phyloP scores from a whole-genome alignment of 1,284 basidiomycete genomes.

The Cryptococcus jaspeensis region DNA sequence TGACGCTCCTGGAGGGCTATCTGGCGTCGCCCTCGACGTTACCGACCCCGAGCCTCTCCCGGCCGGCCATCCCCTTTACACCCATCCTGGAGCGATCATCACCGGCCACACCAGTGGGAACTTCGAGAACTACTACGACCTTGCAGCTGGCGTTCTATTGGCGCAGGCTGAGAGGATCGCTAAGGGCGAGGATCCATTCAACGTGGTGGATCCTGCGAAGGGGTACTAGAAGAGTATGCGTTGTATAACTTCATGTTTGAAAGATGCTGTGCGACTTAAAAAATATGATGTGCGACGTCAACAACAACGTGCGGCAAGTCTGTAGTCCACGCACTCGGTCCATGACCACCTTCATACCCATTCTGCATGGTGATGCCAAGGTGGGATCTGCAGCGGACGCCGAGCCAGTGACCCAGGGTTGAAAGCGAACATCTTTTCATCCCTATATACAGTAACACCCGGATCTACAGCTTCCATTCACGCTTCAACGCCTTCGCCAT shows the following conservation, averaged over 20 bases:
- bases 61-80: constrained; percentile 28
- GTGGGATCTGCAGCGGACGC: too few species aligned
- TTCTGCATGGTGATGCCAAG: too few species aligned
- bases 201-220: constrained; percentile 16
- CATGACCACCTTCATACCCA: too few species aligned
- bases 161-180: constrained; percentile 37
- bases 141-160: constrained; percentile 27
- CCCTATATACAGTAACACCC: too few species aligned
- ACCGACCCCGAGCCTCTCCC: constrained; percentile 45
- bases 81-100: constrained; percentile 32
- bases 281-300: too few species aligned
- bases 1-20: too few species aligned
- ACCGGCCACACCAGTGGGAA: constrained; percentile 31
- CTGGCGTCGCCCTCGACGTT: constrained; percentile 37
- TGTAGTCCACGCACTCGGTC: too few species aligned
- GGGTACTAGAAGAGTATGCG: constrained; percentile 9
- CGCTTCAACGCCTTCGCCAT: constrained; percentile 28
- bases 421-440: too few species aligned
- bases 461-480: constrained; percentile 23
- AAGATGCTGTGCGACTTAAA: too few species aligned
- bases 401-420: too few species aligned
- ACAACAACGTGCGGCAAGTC: too few species aligned
- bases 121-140: constrained; percentile 30
- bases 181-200: constrained; percentile 19
- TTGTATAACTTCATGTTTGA: too few species aligned